These are phyloP conservation scores for Aspergillus oerlinghausenensis DNA, from an alignment of 2,329 filamentous ascomycete species.

Conservation along the genomic window DNA sequence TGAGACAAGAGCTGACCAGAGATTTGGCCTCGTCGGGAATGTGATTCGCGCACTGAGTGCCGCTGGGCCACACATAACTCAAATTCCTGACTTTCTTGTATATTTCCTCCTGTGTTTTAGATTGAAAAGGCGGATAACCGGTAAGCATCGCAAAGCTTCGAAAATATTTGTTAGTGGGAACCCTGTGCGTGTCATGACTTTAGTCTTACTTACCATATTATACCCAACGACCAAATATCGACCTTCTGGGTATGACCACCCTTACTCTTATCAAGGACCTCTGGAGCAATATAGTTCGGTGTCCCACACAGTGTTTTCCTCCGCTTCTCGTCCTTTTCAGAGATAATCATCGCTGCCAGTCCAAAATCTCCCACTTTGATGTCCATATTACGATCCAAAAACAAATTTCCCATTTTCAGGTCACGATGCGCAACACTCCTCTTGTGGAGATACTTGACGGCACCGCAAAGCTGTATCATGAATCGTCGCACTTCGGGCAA, in stretches of 20 bases:
- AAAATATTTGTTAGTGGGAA: conserved; percentile 15
- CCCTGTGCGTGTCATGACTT: not conserved
- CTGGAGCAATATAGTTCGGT: conserved; percentile 96
- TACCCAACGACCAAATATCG: conserved; percentile 95
- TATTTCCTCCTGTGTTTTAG: conserved; percentile 53
- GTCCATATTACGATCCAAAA: conserved; percentile 91
- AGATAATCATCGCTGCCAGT: conserved; percentile 83
- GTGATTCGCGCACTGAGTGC: conserved; percentile 39
- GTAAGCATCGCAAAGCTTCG: conserved; percentile 88
- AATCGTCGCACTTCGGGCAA: conserved; percentile 93
- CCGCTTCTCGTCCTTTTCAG: conserved; percentile 79
- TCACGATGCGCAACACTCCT: conserved; percentile 96
- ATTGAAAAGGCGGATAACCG: conserved; percentile 94
- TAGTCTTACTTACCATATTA: conserved; percentile 73
- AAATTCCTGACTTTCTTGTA: conserved; percentile 47
- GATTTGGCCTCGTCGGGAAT: conserved; percentile 48
- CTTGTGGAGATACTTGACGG: conserved; percentile 95
- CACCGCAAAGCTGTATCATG: conserved; percentile 89
- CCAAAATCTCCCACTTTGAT: conserved; percentile 98
- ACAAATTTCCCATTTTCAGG: conserved; percentile 97
- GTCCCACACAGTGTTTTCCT: conserved; percentile 94
- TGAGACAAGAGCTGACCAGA: conserved; percentile 45
- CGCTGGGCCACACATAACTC: conserved; percentile 48
- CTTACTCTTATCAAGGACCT: conserved; percentile 89
- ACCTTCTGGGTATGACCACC: conserved; percentile 97